Base-by-base conservation (phyloP, 2,329 filamentous ascomycete species). In the Paradendryphiella salina region DNA sequence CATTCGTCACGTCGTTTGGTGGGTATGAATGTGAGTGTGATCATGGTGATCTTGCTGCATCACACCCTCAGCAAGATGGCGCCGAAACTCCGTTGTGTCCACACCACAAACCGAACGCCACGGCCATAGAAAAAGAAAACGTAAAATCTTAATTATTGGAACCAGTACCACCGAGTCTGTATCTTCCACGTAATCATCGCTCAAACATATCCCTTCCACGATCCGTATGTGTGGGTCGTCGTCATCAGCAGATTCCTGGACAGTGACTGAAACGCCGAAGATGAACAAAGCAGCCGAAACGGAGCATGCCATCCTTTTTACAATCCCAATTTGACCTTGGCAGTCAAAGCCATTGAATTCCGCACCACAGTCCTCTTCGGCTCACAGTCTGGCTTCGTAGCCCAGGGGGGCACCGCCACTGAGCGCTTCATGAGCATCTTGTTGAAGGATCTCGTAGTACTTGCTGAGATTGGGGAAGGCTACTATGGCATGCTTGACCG, bases 381-480 rank as follows among this genome's bases (percentile, higher is more conserved):
- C 5, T 39, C 20, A 26, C n/a, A 13, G 3, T 7, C 14, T 9
- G 13, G 5, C n/a, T 26, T 23, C 54, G 50, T 63, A 65, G 33
- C 62, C 62, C 8, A 45, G 14, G 13, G 63, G 62, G 15, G 44
- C 36, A 2, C 59, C 59, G 18, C 62, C 62, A 17, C 35, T 50
- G 4, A 57, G 32, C 13, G 63, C 64, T 39, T 64, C 56, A 9
- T 44, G 32, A n/a, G 59, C 63, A 20, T 60, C 62, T 2, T 37
- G 39, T 52, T 56, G 46, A 17, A 67, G 59, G n/a, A 38, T 5
- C 14, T 59, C 47, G 37, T 67, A 67, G 5, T 56, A 50, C 2
- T 40, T 35, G 18, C 41, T 34, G 4, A 67, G 57, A 20, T 67
- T 61, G 0, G 59, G 59, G 31, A 64, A 66, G 4, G 47, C 31